A percentile compares a stretch with the other conserved stretches of the same genome.
Conservation (phyloP, 2,329 filamentous ascomycete species). For the Botrytis medusae region DNA sequence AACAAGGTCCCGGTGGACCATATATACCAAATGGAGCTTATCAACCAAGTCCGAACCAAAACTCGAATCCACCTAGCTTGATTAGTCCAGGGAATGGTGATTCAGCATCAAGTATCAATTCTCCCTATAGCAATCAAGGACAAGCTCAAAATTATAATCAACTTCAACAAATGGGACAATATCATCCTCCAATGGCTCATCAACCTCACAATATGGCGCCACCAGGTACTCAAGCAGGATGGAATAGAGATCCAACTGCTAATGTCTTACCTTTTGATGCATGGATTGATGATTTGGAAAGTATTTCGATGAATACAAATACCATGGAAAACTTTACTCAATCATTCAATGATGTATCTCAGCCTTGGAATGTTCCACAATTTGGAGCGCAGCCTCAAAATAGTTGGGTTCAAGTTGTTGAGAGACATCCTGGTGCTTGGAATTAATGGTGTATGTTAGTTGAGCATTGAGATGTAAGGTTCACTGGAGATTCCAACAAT, state of each 20-base stretch:
- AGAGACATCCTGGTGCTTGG: not conserved
- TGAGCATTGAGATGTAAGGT: not conserved
- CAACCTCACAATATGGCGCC: slow-evolving; percentile 20
- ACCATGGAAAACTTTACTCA: slow-evolving; percentile 21
- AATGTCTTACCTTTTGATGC: slow-evolving; percentile 2
- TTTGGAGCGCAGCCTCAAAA: slow-evolving; percentile 5
- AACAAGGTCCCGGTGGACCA: slow-evolving; percentile 28
- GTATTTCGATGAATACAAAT: slow-evolving; percentile 21
- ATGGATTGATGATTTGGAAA: slow-evolving; percentile 20
- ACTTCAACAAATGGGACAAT: slow-evolving; percentile 17
- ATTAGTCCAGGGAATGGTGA: slow-evolving; percentile 35
- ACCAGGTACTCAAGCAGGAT: slow-evolving; percentile 18
- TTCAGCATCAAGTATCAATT: slow-evolving; percentile 31
- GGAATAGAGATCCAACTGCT: slow-evolving; percentile 12
- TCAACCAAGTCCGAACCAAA: slow-evolving; percentile 31
- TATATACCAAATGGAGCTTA: slow-evolving; percentile 29
- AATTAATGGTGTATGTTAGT: not conserved
- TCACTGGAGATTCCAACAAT: not conserved
- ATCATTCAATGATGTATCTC: slow-evolving; percentile 12
- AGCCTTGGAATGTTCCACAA: slow-evolving; percentile 14
- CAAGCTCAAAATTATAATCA: slow-evolving; percentile 20
- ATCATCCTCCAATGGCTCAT: slow-evolving; percentile 17
- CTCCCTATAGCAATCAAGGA: slow-evolving; percentile 30
- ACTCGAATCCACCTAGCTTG: slow-evolving; percentile 32
- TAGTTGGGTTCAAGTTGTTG: not conserved